Conservation (phyloP, 2,329 filamentous ascomycete genomes). For the Paraconiothyrium sp. region DNA sequence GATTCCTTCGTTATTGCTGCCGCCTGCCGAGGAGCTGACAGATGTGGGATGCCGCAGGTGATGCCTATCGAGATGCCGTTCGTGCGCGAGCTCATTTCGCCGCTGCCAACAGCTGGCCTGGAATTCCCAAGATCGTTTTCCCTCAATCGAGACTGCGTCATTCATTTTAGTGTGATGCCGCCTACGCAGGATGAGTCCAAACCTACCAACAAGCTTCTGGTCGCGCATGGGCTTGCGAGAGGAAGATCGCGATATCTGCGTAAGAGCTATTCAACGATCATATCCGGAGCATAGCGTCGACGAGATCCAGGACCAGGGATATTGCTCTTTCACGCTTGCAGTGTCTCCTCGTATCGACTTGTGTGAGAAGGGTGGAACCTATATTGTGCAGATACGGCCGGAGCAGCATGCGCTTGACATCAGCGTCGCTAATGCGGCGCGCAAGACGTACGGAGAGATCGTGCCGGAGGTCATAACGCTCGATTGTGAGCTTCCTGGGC, state of each 20-base stretch:
- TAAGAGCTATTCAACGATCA: constrained; percentile 18
- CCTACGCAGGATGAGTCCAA: constrained; percentile 21
- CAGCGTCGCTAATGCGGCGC: constrained; percentile 30
- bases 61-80: neutral
- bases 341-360: neutral
- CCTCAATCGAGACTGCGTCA: neutral
- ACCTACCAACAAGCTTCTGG: constrained; percentile 26
- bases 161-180: neutral
- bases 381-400: constrained; percentile 43
- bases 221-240: constrained; percentile 23
- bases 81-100: neutral
- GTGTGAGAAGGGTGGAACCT: neutral
- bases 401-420: constrained; percentile 34
- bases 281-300: constrained; percentile 21
- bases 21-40: constrained; percentile 5
- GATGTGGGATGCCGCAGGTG: neutral
- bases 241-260: constrained; percentile 17
- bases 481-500: constrained; percentile 19
- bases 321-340: constrained; percentile 35
- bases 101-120: neutral
- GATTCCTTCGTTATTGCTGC: neutral
- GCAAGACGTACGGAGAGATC: constrained; percentile 28
- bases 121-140: neutral
- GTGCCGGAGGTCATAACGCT: constrained; percentile 32
- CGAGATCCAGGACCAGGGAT: constrained; percentile 32